Percentiles rank a stretch among this genome's conserved stretches.
These are phyloP conservation scores for Dorcoceras hygrometricum DNA, from an alignment of 257 asterid species.

Conservation along the genomic window DNA sequence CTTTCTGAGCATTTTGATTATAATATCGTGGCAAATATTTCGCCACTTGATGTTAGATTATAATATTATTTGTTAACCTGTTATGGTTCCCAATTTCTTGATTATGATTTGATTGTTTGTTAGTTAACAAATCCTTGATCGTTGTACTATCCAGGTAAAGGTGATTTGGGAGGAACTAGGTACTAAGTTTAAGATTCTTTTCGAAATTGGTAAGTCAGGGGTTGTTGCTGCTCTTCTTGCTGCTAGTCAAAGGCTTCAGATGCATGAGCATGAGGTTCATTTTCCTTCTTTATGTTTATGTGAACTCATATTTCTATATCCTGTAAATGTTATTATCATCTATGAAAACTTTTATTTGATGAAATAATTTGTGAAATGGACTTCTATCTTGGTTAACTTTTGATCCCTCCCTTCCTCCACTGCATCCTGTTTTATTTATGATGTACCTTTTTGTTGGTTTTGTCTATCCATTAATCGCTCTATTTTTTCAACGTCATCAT, in stretches of 20 bases:
- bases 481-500: constrained; percentile 21
- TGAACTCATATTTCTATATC: not conserved
- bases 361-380: not conserved
- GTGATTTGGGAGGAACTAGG: constrained; percentile 77
- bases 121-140: constrained; percentile 7
- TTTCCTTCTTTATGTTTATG: constrained; percentile 13
- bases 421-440: not conserved
- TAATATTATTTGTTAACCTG: not conserved
- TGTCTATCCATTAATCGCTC: constrained; percentile 17
- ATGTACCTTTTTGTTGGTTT: not conserved
- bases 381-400: not conserved
- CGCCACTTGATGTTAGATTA: not conserved
- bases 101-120: not conserved
- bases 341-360: constrained; percentile 9
- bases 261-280: constrained; percentile 55
- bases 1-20: not conserved
- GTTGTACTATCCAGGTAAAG: constrained; percentile 50
- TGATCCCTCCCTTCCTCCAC: not conserved
- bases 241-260: constrained; percentile 72
- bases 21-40: not conserved
- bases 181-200: constrained; percentile 58
- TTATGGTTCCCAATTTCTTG: not conserved
- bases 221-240: constrained; percentile 89
- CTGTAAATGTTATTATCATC: constrained; percentile 1
- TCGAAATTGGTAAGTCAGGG: constrained; percentile 81